Conservation (phyloP, 176 grass and related monocot genomes). For the Musa schizocarpa region DNA sequence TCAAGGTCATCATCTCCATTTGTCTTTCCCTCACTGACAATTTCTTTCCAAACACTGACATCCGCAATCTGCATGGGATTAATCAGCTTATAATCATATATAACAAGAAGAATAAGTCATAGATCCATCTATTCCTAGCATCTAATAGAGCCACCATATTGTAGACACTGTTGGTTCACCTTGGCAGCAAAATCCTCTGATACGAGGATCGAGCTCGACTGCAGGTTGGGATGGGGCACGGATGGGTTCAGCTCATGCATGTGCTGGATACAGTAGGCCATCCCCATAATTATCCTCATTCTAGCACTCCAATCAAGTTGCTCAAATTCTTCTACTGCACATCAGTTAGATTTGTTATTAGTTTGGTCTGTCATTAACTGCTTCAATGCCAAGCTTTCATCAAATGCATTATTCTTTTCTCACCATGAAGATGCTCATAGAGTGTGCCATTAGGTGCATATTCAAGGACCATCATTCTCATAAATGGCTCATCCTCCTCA, state of each 20-base stretch:
- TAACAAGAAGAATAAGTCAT: not conserved
- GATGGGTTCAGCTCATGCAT: constrained; percentile 73
- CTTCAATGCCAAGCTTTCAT: not conserved
- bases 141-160: not conserved
- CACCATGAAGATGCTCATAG: constrained; percentile 80
- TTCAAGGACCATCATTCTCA: constrained; percentile 93
- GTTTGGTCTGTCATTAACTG: not conserved
- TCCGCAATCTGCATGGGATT: constrained; percentile 48
- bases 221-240: constrained; percentile 36
- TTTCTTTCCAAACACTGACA: constrained; percentile 63
- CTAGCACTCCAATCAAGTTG: constrained; percentile 70
- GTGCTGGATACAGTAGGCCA: constrained; percentile 78
- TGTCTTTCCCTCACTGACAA: constrained; percentile 38
- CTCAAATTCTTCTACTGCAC: constrained; percentile 77
- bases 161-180: constrained; percentile 30
- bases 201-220: constrained; percentile 49
- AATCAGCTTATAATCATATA: not conserved
- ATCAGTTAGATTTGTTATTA: not conserved
- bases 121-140: not conserved
- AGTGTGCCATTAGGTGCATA: constrained; percentile 80
- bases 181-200: constrained; percentile 86
- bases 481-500: constrained; percentile 75
- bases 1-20: constrained; percentile 37
- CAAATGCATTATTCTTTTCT: constrained; percentile 10
- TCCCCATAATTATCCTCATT: constrained; percentile 94